Conservation (phyloP, 257 asterid species). For the Capsicum baccatum region DNA sequence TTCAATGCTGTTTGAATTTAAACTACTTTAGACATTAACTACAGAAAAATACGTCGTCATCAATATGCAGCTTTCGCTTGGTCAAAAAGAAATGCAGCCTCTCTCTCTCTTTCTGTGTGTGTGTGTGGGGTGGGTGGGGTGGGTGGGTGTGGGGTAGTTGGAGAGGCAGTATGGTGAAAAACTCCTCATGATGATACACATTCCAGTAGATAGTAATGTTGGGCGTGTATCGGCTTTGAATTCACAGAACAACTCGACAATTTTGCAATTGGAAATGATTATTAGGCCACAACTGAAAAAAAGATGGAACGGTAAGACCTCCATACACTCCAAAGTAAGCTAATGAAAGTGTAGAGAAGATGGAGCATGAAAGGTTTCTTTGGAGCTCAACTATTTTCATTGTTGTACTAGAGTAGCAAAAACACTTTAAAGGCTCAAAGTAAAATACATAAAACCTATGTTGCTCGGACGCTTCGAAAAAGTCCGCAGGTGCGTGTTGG, state of each 20-base stretch:
- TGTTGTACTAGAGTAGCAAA: not conserved
- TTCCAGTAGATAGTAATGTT: slow-evolving; percentile 9
- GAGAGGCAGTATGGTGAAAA: not conserved
- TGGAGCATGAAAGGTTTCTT: not conserved
- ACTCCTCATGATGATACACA: not conserved
- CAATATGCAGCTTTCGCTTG: not conserved
- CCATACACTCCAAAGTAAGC: not conserved
- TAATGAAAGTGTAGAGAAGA: not conserved
- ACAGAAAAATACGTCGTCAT: not conserved
- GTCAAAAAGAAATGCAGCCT: not conserved
- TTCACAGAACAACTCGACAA: not conserved
- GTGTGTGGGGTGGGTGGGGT: not conserved
- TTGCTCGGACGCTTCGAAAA: too few species aligned
- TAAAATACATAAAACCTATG: too few species aligned
- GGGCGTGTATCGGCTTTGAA: not conserved
- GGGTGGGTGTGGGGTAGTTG: not conserved
- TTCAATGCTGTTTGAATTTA: not conserved
- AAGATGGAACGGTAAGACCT: not conserved
- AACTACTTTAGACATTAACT: not conserved
- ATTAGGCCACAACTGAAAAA: not conserved
- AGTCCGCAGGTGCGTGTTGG: too few species aligned
- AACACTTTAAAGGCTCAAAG: not conserved
- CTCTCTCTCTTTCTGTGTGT: too few species aligned
- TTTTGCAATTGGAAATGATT: not conserved
- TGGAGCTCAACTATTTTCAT: not conserved